Conservation (phyloP, 805 yeast genomes). For the Pichia nanzhaoensis region DNA sequence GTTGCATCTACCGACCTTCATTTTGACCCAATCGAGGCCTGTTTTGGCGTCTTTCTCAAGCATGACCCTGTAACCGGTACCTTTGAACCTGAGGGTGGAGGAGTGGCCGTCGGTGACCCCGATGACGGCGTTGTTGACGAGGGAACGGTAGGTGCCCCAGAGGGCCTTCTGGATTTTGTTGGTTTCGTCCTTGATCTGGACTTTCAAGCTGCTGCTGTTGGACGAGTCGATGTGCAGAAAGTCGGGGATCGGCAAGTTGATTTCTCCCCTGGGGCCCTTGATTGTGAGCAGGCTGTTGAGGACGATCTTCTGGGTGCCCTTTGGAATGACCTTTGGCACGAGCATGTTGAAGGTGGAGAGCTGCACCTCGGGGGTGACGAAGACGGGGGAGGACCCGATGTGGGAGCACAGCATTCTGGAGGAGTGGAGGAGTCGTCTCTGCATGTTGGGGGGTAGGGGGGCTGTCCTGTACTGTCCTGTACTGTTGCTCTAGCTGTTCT, state of each 20-base stretch:
- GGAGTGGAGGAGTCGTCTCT: constrained; percentile 30
- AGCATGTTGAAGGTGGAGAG: constrained; percentile 42
- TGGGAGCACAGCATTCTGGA: constrained; percentile 41
- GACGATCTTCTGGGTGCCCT: constrained; percentile 54
- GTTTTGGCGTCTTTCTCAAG: constrained; percentile 46
- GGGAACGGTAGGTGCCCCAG: constrained; percentile 92
- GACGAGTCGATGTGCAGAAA: constrained; percentile 48
- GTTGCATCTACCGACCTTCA: constrained; percentile 85
- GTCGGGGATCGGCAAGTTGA: constrained; percentile 62
- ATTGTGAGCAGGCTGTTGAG: constrained; percentile 56
- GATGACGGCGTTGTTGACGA: constrained; percentile 65
- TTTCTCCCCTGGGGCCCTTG: constrained; percentile 71
- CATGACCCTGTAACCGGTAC: constrained; percentile 93
- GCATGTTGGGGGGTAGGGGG: background rate
- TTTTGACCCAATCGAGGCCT: constrained; percentile 51
- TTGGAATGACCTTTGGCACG: constrained; percentile 53
- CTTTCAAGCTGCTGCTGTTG: constrained; percentile 8
- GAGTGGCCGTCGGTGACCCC: constrained; percentile 95
- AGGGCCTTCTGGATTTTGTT: constrained; percentile 70
- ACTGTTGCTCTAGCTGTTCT: no score
- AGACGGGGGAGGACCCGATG: constrained; percentile 76
- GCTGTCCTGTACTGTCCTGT: background rate
- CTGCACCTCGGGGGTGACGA: constrained; percentile 55
- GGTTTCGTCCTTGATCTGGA: constrained; percentile 48
- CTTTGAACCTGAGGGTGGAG: constrained; percentile 80